Base-by-base conservation (phyloP, 805 yeast species). In the Candida orba region DNA sequence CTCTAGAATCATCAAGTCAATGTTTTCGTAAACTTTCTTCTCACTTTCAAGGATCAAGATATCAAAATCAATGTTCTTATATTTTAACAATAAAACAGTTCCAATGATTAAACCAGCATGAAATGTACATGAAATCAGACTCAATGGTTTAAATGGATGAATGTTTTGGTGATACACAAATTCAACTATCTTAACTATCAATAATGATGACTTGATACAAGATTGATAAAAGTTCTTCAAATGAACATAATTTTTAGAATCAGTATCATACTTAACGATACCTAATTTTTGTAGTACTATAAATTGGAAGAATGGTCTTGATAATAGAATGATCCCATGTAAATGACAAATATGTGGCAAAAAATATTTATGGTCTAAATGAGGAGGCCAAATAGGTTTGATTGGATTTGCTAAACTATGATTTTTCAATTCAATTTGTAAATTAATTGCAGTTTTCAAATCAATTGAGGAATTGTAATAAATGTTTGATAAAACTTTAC, bases 261-360 rank as follows among this genome's bases (percentile, higher is more conserved):
- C 36, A 3, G 45, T 42, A 27, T 50, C 51, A 37, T 46, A 52
- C 1, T 43, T 41, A 15, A 52, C 51, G 17, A 56, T 36, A 1
- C 51, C 52, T 9, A 57, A 39, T 27, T 54, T 57, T 23, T 49
- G 49, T 22, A 54, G 43, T 15, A 63, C 54, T 31, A 57, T 44
- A 47, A 60, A 66, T 50, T 67, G 63, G 53, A 67, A 67, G 44
- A 69, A 69, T 6, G 76, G 74, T 17, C 71, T 56, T 33, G 70
- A 56, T n/a, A 71, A 52, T 27, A 70, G 45, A 35, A 66, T 55
- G 13, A 68, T 60, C 0, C 66, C 67, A 46, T 60, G 60, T n/a
- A 69, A 52, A 35, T 68, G 65, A 12, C 60, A 54, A 6, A 67
- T 52, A 50, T 70, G 71, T 4, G 67, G 56, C 8, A 66, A 43